Evolutionary conservation across 2,329 filamentous ascomycete genomes (phyloP).

Genomic region (Tolypocladium endophyticum): DNA sequence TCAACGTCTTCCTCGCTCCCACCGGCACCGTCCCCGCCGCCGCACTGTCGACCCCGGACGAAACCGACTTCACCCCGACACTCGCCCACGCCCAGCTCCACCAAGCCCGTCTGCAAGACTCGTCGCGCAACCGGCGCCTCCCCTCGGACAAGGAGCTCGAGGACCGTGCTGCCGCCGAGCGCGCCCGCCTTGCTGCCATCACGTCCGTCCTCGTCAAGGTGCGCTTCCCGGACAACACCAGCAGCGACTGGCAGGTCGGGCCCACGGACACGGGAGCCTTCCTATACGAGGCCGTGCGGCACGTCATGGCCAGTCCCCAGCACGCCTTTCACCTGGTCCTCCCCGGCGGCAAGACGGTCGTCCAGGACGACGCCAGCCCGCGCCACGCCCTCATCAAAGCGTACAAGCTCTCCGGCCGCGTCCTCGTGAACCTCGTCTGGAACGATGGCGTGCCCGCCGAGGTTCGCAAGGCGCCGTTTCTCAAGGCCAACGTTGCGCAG

Average conservation of each 20-base stretch:
- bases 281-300: constrained; percentile 65
- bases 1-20: constrained; percentile 71
- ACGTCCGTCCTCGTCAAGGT: constrained; percentile 65
- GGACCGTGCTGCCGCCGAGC: constrained; percentile 54
- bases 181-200: constrained; percentile 54
- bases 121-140: constrained; percentile 63
- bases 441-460: constrained; percentile 48
- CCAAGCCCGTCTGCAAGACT: constrained; percentile 54
- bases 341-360: constrained; percentile 40
- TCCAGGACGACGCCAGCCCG: constrained; percentile 34
- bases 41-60: constrained; percentile 54
- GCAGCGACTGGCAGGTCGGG: constrained; percentile 61
- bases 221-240: constrained; percentile 78
- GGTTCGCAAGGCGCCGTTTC: constrained; percentile 44
- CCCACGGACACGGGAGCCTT: constrained; percentile 57
- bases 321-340: constrained; percentile 65
- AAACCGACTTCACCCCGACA: constrained; percentile 66
- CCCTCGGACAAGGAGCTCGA: constrained; percentile 74
- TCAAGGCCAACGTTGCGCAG: constrained; percentile 47
- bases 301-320: constrained; percentile 53
- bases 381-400: constrained; percentile 56
- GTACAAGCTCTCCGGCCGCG: constrained; percentile 58
- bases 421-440: constrained; percentile 71
- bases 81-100: constrained; percentile 67
- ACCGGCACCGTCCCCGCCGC: constrained; percentile 64